Base-by-base conservation (phyloP, 495 filamentous ascomycete genomes). In the Penicillium lagena region DNA sequence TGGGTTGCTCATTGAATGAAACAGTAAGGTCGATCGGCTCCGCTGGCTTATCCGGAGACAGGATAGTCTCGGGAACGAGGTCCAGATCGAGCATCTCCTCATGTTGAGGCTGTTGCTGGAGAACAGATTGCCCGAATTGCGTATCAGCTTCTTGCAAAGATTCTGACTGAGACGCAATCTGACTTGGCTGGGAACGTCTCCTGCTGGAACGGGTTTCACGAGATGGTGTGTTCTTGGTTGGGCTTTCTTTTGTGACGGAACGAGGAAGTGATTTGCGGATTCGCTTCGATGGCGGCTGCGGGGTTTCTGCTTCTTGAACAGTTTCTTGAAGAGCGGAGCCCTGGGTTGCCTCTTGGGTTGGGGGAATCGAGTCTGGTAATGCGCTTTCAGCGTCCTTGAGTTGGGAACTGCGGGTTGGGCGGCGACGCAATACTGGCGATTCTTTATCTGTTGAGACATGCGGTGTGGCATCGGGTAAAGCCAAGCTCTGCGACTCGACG, bases 401-500 rank as follows among this genome's bases (percentile, higher is more conserved):
- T n/a, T 64, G 57, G 7, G 50, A 53, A 29, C 37, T 58, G 29
- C 59, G 58, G 29, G 56, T 60, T 11, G 62, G 51, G 43, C 46
- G 53, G 35, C 40, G 57, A 29, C 39, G 50, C 34, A 48, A 47
- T 6, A 40, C 44, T 17, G 62, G 56, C 2, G 57, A 43, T 15
- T 48, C 43, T 7, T 43, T 46, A 15, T 32, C 17, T 7, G 42
- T 12, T n/a, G 40, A 41, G n/a, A 30, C 35, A 14, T 48, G 9
- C 15, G 48, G 46, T 28, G 49, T 36, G 4, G 28, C n/a, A 15
- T 35, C 35, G 9, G 46, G 13, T 9, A 39, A 17, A 15, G 37
- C 46, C 31, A 42, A 29, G 49, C 49, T 52, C 29, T 60, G 62
- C 2, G 52, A 61, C 9, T 44, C 44, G 7, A 44, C 46, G 8